Percentiles rank a stretch among this genome's conserved stretches.
Conservation (phyloP, 192 early-diverging fungal genomes). For the Phycomyces blakesleeanus region DNA sequence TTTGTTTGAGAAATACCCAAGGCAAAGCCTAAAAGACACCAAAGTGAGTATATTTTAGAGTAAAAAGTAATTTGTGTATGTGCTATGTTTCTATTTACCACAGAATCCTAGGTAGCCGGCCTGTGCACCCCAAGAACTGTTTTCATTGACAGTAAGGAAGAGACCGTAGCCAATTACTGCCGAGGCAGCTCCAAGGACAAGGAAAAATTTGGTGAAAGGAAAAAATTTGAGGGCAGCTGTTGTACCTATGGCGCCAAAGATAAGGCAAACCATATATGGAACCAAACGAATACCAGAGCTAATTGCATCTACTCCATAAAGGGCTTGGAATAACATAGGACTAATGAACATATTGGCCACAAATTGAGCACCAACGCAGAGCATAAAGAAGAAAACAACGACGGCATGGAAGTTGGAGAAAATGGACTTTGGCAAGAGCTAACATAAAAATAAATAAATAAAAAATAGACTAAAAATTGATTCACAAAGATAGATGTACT, state of each 20-base stretch:
- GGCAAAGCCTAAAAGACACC: background rate
- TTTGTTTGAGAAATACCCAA: slow-evolving; percentile 59
- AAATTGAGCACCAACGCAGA: slow-evolving; percentile 49
- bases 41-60: too few species aligned
- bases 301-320: slow-evolving; percentile 51
- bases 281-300: slow-evolving; percentile 58
- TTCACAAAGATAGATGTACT: too few species aligned
- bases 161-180: slow-evolving; percentile 53
- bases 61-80: too few species aligned
- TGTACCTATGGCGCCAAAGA: slow-evolving; percentile 49
- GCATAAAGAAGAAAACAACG: slow-evolving; percentile 44
- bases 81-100: too few species aligned
- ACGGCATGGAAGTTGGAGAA: slow-evolving; percentile 43
- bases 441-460: slow-evolving; percentile 1
- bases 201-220: slow-evolving; percentile 45
- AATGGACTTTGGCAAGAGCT: slow-evolving; percentile 29
- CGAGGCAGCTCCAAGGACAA: slow-evolving; percentile 50
- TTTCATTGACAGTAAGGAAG: slow-evolving; percentile 50
- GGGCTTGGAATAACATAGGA: slow-evolving; percentile 63
- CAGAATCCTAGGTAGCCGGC: slow-evolving; percentile 52
- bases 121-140: slow-evolving; percentile 44
- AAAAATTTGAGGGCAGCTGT: slow-evolving; percentile 51
- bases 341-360: slow-evolving; percentile 59
- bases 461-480: too few species aligned
- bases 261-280: slow-evolving; percentile 54